Percentiles rank a stretch among this genome's conserved stretches.
These are phyloP conservation scores for Candida pseudocylindracea DNA, from an alignment of 1,139 yeast species.

Conservation along the genomic window DNA sequence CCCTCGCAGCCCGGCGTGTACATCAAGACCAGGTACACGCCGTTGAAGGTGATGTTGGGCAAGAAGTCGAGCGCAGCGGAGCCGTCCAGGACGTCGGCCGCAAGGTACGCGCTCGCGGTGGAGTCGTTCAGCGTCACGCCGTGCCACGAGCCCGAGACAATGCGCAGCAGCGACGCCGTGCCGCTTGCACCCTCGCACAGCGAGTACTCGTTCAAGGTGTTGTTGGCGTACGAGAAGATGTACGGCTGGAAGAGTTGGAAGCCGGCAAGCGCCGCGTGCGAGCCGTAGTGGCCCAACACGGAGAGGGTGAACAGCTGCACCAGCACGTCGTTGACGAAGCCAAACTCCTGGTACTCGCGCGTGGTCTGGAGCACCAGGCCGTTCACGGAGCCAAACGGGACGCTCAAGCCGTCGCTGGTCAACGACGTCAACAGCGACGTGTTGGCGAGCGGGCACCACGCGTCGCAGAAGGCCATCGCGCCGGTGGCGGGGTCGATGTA, in stretches of 20 bases:
- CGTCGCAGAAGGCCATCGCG: constrained; percentile 43
- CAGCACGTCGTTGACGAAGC: constrained; percentile 49
- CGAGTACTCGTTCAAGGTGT: constrained; percentile 44
- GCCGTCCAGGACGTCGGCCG: constrained; percentile 9
- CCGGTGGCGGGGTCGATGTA: constrained; percentile 58
- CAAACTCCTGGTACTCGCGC: constrained; percentile 50
- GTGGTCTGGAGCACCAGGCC: constrained; percentile 25
- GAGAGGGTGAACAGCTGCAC: constrained; percentile 43
- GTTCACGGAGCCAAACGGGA: constrained; percentile 9
- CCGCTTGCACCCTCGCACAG: constrained; percentile 13
- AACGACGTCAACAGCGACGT: constrained; percentile 9
- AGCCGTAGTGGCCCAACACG: constrained; percentile 48
- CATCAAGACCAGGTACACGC: constrained; percentile 48
- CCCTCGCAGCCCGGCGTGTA: constrained; percentile 73
- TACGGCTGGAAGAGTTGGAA: constrained; percentile 50
- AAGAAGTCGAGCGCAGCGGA: constrained; percentile 25
- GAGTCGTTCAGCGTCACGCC: constrained; percentile 6
- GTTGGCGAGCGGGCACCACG: constrained; percentile 53
- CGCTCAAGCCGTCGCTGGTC: constrained; percentile 7
- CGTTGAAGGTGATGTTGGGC: constrained; percentile 55
- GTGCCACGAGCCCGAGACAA: constrained; percentile 12
- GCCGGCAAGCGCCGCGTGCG: constrained; percentile 46
- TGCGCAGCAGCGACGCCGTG: constrained; percentile 12
- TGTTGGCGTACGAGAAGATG: constrained; percentile 45
- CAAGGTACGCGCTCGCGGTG: constrained; percentile 10